Evolutionary conservation across 495 filamentous ascomycete species (phyloP).

Genomic region (Trichoderma reesei): DNA sequence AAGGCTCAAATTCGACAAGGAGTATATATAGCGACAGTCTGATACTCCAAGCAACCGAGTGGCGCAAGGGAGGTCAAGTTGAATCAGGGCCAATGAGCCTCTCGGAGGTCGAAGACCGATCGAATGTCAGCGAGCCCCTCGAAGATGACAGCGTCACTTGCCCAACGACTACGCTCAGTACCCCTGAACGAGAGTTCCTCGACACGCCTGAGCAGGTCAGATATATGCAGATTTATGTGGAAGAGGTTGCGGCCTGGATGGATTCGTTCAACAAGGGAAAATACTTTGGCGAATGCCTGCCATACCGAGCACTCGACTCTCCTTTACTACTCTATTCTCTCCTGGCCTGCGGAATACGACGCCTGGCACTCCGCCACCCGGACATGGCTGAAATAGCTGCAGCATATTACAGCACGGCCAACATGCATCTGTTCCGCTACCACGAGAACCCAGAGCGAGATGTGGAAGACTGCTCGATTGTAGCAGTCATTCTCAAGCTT

Average conservation of each 20-base stretch:
- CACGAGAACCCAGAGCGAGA: conserved; percentile 77
- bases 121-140: not conserved
- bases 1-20: conserved; percentile 2
- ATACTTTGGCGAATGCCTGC: conserved; percentile 79
- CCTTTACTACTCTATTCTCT: conserved; percentile 90
- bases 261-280: conserved; percentile 80
- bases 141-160: not conserved
- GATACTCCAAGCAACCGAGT: not conserved
- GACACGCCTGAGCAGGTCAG: conserved; percentile 64
- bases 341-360: conserved; percentile 79
- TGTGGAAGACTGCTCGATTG: conserved; percentile 77
- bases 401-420: conserved; percentile 75
- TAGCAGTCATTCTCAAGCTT: conserved; percentile 79
- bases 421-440: conserved; percentile 57
- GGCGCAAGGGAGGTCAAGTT: not conserved
- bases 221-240: conserved; percentile 84
- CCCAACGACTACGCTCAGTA: not conserved
- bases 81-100: not conserved
- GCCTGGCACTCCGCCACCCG: conserved; percentile 62
- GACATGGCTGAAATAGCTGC: conserved; percentile 51
- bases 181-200: conserved; percentile 44
- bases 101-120: not conserved
- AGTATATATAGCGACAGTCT: conserved; percentile 6
- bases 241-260: conserved; percentile 91
- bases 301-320: conserved; percentile 69